A percentile compares a stretch with the other conserved stretches of the same genome.
Evolutionary conservation across 305 asterid species (phyloP).

Genomic region (Fraxinus baroniana): DNA sequence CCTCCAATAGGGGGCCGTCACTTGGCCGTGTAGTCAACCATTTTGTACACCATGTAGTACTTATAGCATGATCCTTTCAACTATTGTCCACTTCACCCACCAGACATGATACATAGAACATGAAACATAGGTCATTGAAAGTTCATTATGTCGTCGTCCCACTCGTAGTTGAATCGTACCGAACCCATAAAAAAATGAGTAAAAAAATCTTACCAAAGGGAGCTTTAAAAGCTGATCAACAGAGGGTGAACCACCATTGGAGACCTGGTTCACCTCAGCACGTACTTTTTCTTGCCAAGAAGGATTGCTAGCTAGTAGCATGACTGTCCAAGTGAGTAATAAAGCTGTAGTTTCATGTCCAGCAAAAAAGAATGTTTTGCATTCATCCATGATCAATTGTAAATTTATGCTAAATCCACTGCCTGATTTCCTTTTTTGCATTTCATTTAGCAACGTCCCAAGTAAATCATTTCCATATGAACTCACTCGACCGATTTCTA

Average conservation of each 20-base stretch:
- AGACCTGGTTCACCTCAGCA: conserved; percentile 49
- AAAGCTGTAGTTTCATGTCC: conserved; percentile 87
- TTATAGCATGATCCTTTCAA: too few relatives aligned
- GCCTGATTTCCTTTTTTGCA: conserved; percentile 56
- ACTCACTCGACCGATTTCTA: conserved; percentile 65
- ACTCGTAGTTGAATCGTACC: not conserved
- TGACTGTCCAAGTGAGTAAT: conserved; percentile 77
- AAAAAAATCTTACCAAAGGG: conserved; percentile 34
- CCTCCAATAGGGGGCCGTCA: too few relatives aligned
- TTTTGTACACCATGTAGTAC: too few relatives aligned
- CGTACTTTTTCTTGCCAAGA: conserved; percentile 69
- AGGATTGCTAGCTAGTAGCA: conserved; percentile 70
- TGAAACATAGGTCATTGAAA: not conserved
- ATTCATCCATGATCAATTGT: conserved; percentile 78
- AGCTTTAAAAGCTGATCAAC: conserved; percentile 68
- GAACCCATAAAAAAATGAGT: not conserved
- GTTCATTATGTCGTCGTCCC: not conserved
- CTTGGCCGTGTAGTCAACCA: too few relatives aligned
- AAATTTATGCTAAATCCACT: conserved; percentile 50
- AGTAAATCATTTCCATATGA: conserved; percentile 73
- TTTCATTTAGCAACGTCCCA: conserved; percentile 68
- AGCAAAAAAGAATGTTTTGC: conserved; percentile 83
- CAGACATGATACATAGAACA: not conserved
- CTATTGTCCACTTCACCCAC: not conserved
- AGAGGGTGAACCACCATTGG: conserved; percentile 41